Conservation (phyloP, 371 early-diverging fungal species). For the Apophysomyces sp. region DNA sequence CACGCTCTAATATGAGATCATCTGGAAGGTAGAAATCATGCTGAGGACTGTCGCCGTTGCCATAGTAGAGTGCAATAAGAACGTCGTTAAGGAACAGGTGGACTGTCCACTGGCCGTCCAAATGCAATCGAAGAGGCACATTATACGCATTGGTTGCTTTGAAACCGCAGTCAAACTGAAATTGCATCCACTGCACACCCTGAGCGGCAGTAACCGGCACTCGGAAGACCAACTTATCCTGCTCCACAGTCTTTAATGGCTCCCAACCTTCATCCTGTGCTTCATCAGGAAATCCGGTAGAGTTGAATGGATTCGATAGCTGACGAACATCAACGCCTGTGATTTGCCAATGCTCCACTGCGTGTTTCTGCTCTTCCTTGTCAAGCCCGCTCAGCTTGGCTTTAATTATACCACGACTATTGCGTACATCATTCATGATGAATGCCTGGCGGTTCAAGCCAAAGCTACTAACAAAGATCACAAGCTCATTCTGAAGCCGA, state of each 20-base stretch:
- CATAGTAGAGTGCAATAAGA: slow-evolving; percentile 71
- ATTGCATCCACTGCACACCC: slow-evolving; percentile 40
- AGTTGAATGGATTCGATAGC: slow-evolving; percentile 53
- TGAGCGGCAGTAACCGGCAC: slow-evolving; percentile 19
- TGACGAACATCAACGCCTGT: slow-evolving; percentile 75
- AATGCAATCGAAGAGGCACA: slow-evolving; percentile 64
- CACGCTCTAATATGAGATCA: slow-evolving; percentile 39
- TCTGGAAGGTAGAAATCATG: slow-evolving; percentile 75
- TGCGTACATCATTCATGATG: slow-evolving; percentile 76
- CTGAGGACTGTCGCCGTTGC: slow-evolving; percentile 74
- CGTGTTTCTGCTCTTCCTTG: slow-evolving; percentile 19
- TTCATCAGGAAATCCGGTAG: slow-evolving; percentile 81
- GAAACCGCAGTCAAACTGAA: slow-evolving; percentile 31
- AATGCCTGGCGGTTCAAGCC: slow-evolving; percentile 76
- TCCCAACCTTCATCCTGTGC: slow-evolving; percentile 18
- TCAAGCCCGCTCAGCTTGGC: slow-evolving; percentile 52
- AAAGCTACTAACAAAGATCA: slow-evolving; percentile 76
- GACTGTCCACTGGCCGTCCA: slow-evolving; percentile 66
- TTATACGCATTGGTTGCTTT: slow-evolving; percentile 18
- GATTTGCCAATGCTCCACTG: slow-evolving; percentile 56
- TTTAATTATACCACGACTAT: slow-evolving; percentile 73
- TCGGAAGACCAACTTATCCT: slow-evolving; percentile 5
- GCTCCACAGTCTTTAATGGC: slow-evolving; percentile 12
- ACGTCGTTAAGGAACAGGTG: slow-evolving; percentile 63
- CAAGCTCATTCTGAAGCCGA: slow-evolving; percentile 51